Base-by-base conservation (phyloP, 257 asterid genomes). In the Fraxinus anomala region DNA sequence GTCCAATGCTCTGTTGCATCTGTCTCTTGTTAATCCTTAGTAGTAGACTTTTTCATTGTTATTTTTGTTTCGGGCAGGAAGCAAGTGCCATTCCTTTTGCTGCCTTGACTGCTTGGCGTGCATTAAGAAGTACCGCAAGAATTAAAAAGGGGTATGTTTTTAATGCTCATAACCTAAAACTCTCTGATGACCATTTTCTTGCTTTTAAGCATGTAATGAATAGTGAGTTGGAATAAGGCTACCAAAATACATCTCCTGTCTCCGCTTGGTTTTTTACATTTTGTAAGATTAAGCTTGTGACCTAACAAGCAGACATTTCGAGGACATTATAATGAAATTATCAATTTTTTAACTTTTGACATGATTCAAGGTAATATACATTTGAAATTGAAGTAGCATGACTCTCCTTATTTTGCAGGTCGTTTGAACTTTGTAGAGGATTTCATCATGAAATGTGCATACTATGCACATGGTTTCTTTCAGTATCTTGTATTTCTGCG, bases 81-180 rank as follows among this genome's bases (percentile, higher is more conserved):
- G 99, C 99, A 33, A 96, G 99, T 80, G 98, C 95, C 72, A 89
- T 96, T 77, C 99, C 99, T 54, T 96, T 96, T 83, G 97, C 98
- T 87, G 91, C 99, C 72, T 81, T 96, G 88, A 96, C 99, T 83
- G 99, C 99, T 81, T 96, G 99, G 98, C 97, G 97, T 75, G 98
- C 99, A n/a, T 79, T 96, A 72, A 87, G 85, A 85, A 82, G 96
- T 86, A 93, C 94, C 65, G 98, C 98, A 76, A 86, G 90, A 77
- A 91, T 92, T 73, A 83, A 82, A 73, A 75, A 77, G 74, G 97
- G 97, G 99, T 96, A 96, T 40, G 90, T 70, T 74, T 42, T 71
- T 61, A 6, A 23, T 31, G n/a, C 19, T 79, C 9, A 72, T 65
- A n/a, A 8, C 70, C 68, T 80, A 12, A 23, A 39, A 72, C n/a